Conservation (phyloP, 257 asterid genomes). For the Jaltomata sinuosa region DNA sequence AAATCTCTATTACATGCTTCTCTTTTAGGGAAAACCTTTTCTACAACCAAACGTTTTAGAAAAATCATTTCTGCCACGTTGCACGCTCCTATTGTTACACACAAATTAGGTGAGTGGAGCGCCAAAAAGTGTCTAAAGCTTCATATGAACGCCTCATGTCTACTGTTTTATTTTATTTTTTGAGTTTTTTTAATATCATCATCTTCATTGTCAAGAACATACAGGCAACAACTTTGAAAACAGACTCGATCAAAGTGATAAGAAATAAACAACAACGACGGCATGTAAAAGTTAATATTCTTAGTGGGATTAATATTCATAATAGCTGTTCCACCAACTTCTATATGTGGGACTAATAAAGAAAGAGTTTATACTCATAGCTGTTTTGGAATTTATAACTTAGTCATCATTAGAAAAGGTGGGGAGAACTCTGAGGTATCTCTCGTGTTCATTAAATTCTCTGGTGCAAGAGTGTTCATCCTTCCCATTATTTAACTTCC, state of each 20-base stretch:
- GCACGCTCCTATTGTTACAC: background rate
- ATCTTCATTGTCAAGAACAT: background rate
- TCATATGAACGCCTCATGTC: background rate
- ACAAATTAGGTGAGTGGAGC: background rate
- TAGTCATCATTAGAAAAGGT: too few relatives aligned
- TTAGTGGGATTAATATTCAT: background rate
- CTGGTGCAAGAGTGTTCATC: too few relatives aligned
- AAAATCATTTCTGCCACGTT: background rate
- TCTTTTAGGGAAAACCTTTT: background rate
- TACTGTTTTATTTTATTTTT: too few relatives aligned
- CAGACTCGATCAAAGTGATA: background rate
- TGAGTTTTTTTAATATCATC: too few relatives aligned
- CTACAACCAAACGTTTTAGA: background rate
- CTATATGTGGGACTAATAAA: background rate
- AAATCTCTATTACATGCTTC: background rate
- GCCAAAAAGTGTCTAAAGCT: background rate
- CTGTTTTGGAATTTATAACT: too few relatives aligned
- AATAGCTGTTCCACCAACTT: background rate
- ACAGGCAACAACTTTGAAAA: background rate
- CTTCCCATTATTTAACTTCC: too few relatives aligned
- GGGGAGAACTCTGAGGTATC: too few relatives aligned
- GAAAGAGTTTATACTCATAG: background rate
- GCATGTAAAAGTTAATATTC: background rate
- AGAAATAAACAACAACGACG: background rate
- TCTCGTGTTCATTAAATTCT: too few relatives aligned